Base-by-base conservation (phyloP, 1,284 basidiomycete species). In the Nidula niveotomentosa region DNA sequence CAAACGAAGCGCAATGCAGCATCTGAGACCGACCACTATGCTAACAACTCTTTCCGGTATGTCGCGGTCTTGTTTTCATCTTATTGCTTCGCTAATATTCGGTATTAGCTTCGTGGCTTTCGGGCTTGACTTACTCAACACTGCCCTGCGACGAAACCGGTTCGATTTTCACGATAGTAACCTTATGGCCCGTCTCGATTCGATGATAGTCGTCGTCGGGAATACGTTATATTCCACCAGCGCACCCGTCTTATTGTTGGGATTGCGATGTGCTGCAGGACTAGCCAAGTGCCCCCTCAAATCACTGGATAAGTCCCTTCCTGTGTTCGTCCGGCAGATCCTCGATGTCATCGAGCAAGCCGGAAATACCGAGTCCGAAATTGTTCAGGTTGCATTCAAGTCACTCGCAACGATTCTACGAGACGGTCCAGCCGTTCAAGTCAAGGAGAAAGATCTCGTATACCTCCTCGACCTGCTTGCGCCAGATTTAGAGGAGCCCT, bases 401-500 rank as follows among this genome's bases (percentile, higher is more conserved):
- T 88, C 94, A 0, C 79, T 99, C 6, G 87, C 94, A 0, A 83
- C 85, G 8, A 86, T 98, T 60, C 79, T 99, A 36, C 88, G 97
- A 23, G 94, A 96, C 62, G 90, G 90, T 56, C 84, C 91, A 17
- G 73, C 83, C 6, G 87, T 91, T 1, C 84, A 92, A 58, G 78
- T 98, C 37, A 91, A 91, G 60, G 96, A 98, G 69, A 87, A 90
- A 61, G 96, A 99, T 65, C 80, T 99, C 10, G 80, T 90, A 13
- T 93, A 90, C 67, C 80, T 99, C 10, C 82, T 98, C 37, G 89
- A 94, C 65, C 81, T 98, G 45, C 79, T 98, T 39, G 72, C 83
- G 0, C 95, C 96, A 0, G 96, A 99, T 65, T 74, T 99, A n/a
- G 96, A 99, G 70, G 97, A 99, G 53, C 88, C 91, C 0, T 78